These are phyloP conservation scores for Endoconidiophora polonica DNA, from an alignment of 2,329 filamentous ascomycete species.

Conservation along the genomic window DNA sequence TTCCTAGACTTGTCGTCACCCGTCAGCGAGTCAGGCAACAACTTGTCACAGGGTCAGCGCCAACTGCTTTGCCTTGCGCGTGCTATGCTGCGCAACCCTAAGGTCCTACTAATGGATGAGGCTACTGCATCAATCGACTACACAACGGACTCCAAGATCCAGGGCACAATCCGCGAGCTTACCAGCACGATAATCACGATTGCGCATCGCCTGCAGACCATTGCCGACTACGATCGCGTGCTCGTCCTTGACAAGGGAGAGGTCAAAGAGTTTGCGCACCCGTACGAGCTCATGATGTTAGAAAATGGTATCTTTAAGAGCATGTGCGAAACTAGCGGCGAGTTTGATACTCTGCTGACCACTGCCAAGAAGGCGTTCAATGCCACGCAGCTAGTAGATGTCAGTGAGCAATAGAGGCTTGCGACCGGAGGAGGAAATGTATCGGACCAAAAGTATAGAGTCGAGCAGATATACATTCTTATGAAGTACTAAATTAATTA, in stretches of 20 bases:
- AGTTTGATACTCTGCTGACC: conserved; percentile 33
- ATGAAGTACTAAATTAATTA: no score
- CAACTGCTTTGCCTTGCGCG: conserved; percentile 88
- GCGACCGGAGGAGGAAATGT: conserved; percentile 2
- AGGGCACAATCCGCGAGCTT: conserved; percentile 87
- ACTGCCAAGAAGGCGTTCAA: conserved; percentile 39
- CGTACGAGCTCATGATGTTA: conserved; percentile 61
- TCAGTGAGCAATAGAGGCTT: conserved; percentile 10
- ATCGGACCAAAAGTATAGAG: no score
- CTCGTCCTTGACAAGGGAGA: conserved; percentile 79
- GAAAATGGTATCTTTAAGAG: conserved; percentile 45
- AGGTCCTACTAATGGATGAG: conserved; percentile 97
- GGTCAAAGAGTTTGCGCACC: conserved; percentile 82
- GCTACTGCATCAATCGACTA: conserved; percentile 97
- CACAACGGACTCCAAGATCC: conserved; percentile 85
- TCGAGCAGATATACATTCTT: no score
- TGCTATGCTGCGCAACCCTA: conserved; percentile 78
- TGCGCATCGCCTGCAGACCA: conserved; percentile 86
- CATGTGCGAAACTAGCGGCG: conserved; percentile 51
- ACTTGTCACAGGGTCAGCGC: conserved; percentile 88
- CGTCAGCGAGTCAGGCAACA: conserved; percentile 80
- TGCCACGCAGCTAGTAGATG: conserved; percentile 22
- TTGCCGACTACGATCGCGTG: conserved; percentile 96
- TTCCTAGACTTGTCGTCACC: conserved; percentile 74
- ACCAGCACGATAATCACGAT: conserved; percentile 92